These are phyloP conservation scores for Hymenoscyphus linearis DNA, from an alignment of 2,329 filamentous ascomycete genomes.

Conservation along the genomic window DNA sequence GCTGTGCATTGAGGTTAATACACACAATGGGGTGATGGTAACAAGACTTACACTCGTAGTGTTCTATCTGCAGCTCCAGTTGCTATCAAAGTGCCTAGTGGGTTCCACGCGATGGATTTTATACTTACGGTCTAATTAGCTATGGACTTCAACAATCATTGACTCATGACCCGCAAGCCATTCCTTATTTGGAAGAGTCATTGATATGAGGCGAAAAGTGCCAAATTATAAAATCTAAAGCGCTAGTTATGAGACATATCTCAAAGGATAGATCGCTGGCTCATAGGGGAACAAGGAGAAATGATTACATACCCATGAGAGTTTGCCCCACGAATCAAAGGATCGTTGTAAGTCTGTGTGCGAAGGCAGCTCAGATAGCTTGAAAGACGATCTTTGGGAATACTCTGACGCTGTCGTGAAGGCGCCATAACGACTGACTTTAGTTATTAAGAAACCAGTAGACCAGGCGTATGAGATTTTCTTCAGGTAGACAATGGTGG, in stretches of 20 bases:
- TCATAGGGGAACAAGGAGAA: background rate
- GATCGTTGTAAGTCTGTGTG: conserved; percentile 66
- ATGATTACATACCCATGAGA: conserved; percentile 48
- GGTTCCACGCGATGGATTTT: conserved; percentile 83
- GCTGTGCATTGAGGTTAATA: conserved; percentile 11
- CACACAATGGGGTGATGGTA: conserved; percentile 1
- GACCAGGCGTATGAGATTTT: background rate
- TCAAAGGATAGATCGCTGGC: background rate
- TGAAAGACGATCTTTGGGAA: conserved; percentile 67
- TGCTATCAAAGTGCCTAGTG: conserved; percentile 75
- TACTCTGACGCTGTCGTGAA: conserved; percentile 43
- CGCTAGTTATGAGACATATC: background rate
- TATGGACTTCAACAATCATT: background rate
- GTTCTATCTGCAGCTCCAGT: conserved; percentile 69
- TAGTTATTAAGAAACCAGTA: background rate
- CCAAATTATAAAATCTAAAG: background rate
- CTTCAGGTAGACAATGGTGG: background rate
- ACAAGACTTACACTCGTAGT: conserved; percentile 50
- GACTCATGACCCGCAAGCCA: background rate
- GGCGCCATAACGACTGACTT: conserved; percentile 25
- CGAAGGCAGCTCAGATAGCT: conserved; percentile 62
- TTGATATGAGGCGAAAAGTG: no score
- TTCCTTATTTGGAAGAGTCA: background rate
- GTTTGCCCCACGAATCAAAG: conserved; percentile 45
- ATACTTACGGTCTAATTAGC: conserved; percentile 43